Base-by-base conservation (phyloP, 2,329 filamentous ascomycete genomes). In the Colletotrichum nymphaeae region DNA sequence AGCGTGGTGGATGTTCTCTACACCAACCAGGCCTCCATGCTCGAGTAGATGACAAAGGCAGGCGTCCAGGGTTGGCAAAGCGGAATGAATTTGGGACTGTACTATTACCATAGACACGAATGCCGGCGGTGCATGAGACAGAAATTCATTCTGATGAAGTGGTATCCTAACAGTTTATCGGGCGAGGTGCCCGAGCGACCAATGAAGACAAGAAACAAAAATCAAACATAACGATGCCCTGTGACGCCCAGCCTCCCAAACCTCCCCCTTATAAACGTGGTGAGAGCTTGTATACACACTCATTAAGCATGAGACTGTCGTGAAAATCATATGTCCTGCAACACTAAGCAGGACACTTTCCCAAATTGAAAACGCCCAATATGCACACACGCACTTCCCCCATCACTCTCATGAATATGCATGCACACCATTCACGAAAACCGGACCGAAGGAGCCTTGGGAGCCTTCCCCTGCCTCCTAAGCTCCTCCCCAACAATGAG, bases 1-100 rank as follows among this genome's bases (percentile, higher is more conserved):
- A 97, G 93, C 81, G 97, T 99, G 76, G 97, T 99, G 76, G 97
- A 99, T 84, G 95, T 97, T 77, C 87, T 99, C 80, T 99, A 98
- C 88, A 95, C 95, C 76, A 98, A 98, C 88, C 96, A 99, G 87
- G 97, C 97, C 63, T 97, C 95, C 73, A 88, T 97, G 88, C 88
- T 99, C 78, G 97, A 99, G 89, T 99, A 92, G 81, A 66, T 37
- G 62, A 30, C 22, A 59, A 59, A n/a, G 67, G 55, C 46, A 56
- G 67, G 71, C 71, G 67, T 73, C 70, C n/a, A 65, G 56, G 49
- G 63, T n/a, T 28, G 26, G 60, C 22, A 60, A 66, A 67, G 69
- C 69, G 69, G 35, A 72, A 52, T 26, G 72, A 55, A 67, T 63
- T 74, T 37, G 63, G 64, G 68, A 76, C 74, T 78, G 73, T 75